Percentiles rank a stretch among this genome's conserved stretches.
Evolutionary conservation across 371 early-diverging fungal species (phyloP).

Genomic region (Enterocytospora artemiae): DNA sequence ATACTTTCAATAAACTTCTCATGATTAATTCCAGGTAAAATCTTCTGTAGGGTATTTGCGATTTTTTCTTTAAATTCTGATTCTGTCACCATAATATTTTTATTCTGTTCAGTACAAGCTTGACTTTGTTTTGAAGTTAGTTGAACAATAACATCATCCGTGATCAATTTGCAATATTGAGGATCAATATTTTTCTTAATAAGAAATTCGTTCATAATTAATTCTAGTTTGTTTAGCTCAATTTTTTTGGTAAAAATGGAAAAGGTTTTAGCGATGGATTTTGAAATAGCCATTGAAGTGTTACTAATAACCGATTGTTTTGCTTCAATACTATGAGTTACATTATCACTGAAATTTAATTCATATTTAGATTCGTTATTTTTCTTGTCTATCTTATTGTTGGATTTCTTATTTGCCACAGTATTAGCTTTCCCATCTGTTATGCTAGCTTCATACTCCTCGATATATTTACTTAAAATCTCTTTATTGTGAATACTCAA

Average conservation of each 20-base stretch:
- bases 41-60: slow-evolving; percentile 68
- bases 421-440: neutral
- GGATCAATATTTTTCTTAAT: slow-evolving; percentile 53
- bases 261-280: slow-evolving; percentile 21
- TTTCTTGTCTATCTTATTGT: slow-evolving; percentile 10
- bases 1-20: slow-evolving; percentile 85
- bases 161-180: slow-evolving; percentile 35
- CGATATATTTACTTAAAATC: neutral
- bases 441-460: slow-evolving; percentile 12
- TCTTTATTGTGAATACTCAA: slow-evolving; percentile 13
- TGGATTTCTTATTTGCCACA: neutral
- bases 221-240: slow-evolving; percentile 32
- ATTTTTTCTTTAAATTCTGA: slow-evolving; percentile 62
- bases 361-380: slow-evolving; percentile 20
- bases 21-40: slow-evolving; percentile 78
- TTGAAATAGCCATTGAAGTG: slow-evolving; percentile 3
- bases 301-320: neutral
- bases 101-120: too few species aligned
- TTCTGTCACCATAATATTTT: slow-evolving; percentile 24
- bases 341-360: slow-evolving; percentile 22
- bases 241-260: slow-evolving; percentile 41
- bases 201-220: slow-evolving; percentile 46
- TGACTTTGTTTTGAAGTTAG: slow-evolving; percentile 32
- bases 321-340: too few species aligned
- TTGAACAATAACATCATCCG: slow-evolving; percentile 36